A percentile compares a stretch with the other conserved stretches of the same genome.
These are phyloP conservation scores for Cladosporium sp. DNA, from an alignment of 2,329 filamentous ascomycete species.

Conservation along the genomic window DNA sequence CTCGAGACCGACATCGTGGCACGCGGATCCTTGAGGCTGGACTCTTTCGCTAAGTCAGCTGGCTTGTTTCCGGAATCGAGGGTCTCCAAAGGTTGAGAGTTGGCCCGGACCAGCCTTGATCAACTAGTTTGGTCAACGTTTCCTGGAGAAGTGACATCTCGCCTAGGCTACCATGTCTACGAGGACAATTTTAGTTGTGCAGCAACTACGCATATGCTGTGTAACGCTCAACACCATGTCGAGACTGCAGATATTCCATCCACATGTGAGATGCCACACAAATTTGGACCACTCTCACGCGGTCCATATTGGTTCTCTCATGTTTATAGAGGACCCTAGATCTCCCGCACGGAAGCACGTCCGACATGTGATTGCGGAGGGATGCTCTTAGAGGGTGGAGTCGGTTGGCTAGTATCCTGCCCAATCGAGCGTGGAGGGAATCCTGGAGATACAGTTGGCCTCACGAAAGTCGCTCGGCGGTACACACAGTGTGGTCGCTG, in stretches of 20 bases:
- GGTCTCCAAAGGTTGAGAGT: slow-evolving; percentile 3
- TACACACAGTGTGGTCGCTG: background rate
- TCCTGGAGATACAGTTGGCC: slow-evolving; percentile 13
- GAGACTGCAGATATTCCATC: too few relatives aligned
- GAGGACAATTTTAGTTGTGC: background rate
- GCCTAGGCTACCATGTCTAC: background rate
- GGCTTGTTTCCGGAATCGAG: background rate
- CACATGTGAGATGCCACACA: too few relatives aligned
- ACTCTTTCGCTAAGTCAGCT: too few relatives aligned
- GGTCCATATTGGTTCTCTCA: too few relatives aligned
- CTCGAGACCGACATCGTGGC: too few relatives aligned
- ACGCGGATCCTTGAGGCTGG: too few relatives aligned
- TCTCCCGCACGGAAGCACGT: background rate
- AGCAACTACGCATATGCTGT: too few relatives aligned
- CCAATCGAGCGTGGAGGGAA: slow-evolving; percentile 6
- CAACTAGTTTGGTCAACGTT: background rate
- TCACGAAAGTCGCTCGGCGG: background rate
- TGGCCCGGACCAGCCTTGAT: background rate
- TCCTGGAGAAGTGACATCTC: background rate
- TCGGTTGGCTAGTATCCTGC: slow-evolving; percentile 6
- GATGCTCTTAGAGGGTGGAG: background rate
- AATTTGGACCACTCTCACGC: too few relatives aligned
- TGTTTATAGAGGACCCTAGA: background rate
- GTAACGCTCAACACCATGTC: too few relatives aligned
- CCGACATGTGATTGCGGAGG: slow-evolving; percentile 6